Base-by-base conservation (phyloP, 225 moss, liverwort and hornwort species). In the Ulota crispa region DNA sequence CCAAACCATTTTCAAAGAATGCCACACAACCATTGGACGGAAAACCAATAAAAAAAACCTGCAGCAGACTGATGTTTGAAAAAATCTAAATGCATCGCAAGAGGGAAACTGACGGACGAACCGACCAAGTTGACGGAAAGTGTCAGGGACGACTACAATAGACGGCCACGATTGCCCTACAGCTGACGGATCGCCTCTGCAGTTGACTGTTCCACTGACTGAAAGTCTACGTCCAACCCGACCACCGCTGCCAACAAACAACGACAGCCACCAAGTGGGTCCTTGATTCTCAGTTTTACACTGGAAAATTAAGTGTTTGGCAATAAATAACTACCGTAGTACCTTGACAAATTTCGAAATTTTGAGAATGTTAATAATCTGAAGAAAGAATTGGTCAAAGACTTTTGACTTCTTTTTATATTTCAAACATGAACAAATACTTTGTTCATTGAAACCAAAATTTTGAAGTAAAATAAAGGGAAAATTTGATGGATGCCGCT, bases 191-290 rank as follows among this genome's bases (percentile, higher is more conserved):
- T 26, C 56, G 0, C 31, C 32, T 2, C 11, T 18, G 8, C 10
- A 3, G 12, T 55, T 78, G 55, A 72, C 64, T 24, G 31, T 6
- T 42, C 54, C 39, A 43, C 26, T 41, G 60, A 67, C 50, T 18
- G 18, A 8, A 39, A 19, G 68, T 84, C 84, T 28, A n/a, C 23
- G 68, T 67, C 79, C 68, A 47, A 4, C 71, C 83, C 77, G 64
- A 71, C 83, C 64, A 9, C 3, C 0, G 1, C 72, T 83, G 71
- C 54, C 77, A 64, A 30, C 5, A n/a, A 63, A 80, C 64, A 72
- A 63, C 26, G 71, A 80, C 62, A 28, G 70, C 53, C 62, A 57
- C 78, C 54, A 64, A 4, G 21, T 26, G 6, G 50, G 57, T 24
- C 56, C 26, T 59, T 57, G 36, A 32, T 55, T 16, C 57, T 37